Evolutionary conservation across 1,284 basidiomycete genomes (phyloP).

Genomic region (Marasmius sp.): DNA sequence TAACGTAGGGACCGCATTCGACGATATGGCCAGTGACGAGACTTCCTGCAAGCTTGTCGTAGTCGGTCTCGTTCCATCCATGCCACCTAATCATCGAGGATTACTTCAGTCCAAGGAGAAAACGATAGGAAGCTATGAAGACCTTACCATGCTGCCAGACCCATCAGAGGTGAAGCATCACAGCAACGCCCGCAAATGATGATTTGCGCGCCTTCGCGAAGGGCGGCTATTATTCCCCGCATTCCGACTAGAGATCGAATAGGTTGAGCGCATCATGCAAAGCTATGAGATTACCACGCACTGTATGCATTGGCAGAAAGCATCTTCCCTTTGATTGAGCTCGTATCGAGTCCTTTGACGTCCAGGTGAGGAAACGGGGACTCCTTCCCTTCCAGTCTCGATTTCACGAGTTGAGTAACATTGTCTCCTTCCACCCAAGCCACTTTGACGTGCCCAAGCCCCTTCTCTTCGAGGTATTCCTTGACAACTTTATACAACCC

Average conservation of each 20-base stretch:
- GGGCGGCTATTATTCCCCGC: conserved; percentile 20
- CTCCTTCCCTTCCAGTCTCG: background rate
- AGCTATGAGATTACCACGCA: background rate
- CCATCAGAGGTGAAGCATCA: conserved; percentile 22
- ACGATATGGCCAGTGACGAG: conserved; percentile 22
- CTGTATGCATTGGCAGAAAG: conserved; percentile 20
- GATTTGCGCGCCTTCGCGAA: conserved; percentile 20
- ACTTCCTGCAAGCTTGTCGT: conserved; percentile 19
- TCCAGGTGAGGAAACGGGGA: conserved; percentile 7
- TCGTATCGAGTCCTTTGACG: conserved; percentile 13
- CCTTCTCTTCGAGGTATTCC: conserved; percentile 13
- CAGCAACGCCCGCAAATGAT: conserved; percentile 22
- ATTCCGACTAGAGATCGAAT: conserved; percentile 11
- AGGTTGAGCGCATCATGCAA: too few species aligned
- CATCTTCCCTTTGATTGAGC: background rate
- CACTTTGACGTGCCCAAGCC: conserved; percentile 15
- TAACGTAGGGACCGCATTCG: conserved; percentile 23
- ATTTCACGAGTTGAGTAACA: conserved; percentile 11
- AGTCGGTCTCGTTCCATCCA: conserved; percentile 19
- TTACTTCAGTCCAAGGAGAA: background rate
- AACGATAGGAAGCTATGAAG: background rate
- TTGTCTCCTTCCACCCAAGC: conserved; percentile 24
- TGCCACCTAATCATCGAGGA: conserved; percentile 15
- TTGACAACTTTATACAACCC: conserved; percentile 16
- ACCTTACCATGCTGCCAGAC: conserved; percentile 17